These are phyloP conservation scores for Viola pubescens DNA, from an alignment of 441 rosid genomes.

Conservation along the genomic window DNA sequence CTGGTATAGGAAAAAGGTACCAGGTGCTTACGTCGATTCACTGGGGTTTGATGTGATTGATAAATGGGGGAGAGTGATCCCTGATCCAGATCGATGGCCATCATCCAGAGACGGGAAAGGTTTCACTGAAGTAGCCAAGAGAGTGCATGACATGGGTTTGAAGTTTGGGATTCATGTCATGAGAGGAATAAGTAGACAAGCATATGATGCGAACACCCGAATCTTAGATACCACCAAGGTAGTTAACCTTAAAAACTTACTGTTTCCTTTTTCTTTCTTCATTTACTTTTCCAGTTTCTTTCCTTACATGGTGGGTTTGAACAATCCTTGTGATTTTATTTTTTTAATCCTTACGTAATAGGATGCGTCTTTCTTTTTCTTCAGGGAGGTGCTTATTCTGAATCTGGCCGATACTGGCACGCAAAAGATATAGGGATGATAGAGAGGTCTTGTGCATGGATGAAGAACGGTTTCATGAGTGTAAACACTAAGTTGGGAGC, in stretches of 20 bases:
- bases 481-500: slow-evolving; percentile 60
- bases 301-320: neutral
- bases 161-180: slow-evolving; percentile 95
- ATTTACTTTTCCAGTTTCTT: too few species aligned
- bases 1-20: slow-evolving; percentile 80
- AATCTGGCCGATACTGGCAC: slow-evolving; percentile 56
- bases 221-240: slow-evolving; percentile 57
- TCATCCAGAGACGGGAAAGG: slow-evolving; percentile 72
- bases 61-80: slow-evolving; percentile 86
- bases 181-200: slow-evolving; percentile 92
- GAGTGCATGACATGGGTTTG: slow-evolving; percentile 74
- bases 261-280: neutral
- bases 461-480: slow-evolving; percentile 85
- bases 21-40: slow-evolving; percentile 63
- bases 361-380: slow-evolving; percentile 9
- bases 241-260: neutral
- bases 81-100: slow-evolving; percentile 81
- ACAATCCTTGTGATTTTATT: neutral
- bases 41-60: slow-evolving; percentile 87
- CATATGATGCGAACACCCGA: slow-evolving; percentile 63
- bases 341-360: neutral
- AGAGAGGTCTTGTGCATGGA: slow-evolving; percentile 89
- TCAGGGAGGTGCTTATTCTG: slow-evolving; percentile 60
- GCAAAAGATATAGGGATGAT: slow-evolving; percentile 70
- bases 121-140: slow-evolving; percentile 64